phyloP scores from a whole-genome alignment of 352 stramenopile species.

The Aphanomyces invadans region DNA sequence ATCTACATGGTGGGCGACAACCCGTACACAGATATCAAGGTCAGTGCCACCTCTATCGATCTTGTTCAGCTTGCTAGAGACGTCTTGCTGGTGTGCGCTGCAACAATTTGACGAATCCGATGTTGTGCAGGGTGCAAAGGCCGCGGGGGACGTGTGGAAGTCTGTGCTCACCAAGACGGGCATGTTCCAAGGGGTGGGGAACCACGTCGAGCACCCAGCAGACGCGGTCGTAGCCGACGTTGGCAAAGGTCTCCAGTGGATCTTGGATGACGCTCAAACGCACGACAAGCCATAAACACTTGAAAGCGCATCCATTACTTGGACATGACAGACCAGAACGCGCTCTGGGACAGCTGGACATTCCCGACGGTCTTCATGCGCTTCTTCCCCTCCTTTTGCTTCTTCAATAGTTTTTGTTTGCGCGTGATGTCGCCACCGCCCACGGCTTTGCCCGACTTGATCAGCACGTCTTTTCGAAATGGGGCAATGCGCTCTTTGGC shows the following conservation, averaged over 20 bases:
- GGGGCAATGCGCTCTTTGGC: conserved; percentile 94
- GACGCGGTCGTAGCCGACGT: conserved; percentile 74
- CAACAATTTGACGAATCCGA: no score
- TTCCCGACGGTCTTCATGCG: conserved; percentile 94
- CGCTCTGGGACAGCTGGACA: conserved; percentile 94
- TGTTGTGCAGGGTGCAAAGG: conserved; percentile 55
- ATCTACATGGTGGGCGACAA: conserved; percentile 88
- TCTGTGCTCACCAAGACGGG: conserved; percentile 77
- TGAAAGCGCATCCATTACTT: conserved; percentile 38
- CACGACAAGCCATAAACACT: no score
- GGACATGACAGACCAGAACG: conserved; percentile 96
- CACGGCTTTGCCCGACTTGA: conserved; percentile 93
- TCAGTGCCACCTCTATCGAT: background rate
- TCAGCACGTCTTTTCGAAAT: conserved; percentile 95
- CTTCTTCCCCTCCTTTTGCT: conserved; percentile 99
- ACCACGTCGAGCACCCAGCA: conserved; percentile 52
- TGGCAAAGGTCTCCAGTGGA: conserved; percentile 56
- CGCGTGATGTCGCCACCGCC: conserved; percentile 94
- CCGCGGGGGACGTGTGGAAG: conserved; percentile 65
- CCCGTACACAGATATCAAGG: conserved; percentile 68
- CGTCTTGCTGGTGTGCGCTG: no score
- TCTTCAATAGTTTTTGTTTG: conserved; percentile 99
- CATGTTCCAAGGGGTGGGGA: conserved; percentile 52
- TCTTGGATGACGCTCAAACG: conserved; percentile 57
- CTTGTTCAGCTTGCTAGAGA: background rate